Evolutionary conservation across 2,329 filamentous ascomycete species (phyloP), one percentile per base, ranked within the genome.

Genomic region (Byssoonygena ceratinophila): DNA sequence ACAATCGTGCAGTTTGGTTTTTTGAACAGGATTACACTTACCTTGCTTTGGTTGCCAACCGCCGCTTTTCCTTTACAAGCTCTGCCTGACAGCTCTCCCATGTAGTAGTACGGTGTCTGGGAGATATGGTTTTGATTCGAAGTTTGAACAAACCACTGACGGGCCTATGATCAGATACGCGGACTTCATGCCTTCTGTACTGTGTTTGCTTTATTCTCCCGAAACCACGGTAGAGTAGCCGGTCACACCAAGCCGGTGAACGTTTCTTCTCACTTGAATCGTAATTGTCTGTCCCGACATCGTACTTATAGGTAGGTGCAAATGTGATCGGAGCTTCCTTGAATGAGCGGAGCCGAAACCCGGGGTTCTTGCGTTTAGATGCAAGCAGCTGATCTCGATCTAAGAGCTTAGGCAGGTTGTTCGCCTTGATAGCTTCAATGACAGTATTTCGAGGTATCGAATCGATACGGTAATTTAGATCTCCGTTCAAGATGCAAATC

Each of bases 391-490:
- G 92, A 64, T 98, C 92, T 46, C 92, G 83, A 54, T 97, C 91
- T 0, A 98, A 81, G 1, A 98, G 78, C 64, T 95, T 94, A 25
- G 76, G 64, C 2, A 97, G 76, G 59, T 97, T 94, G 57, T 84
- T 83, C 39, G 84, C 77, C 57, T 86, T 84, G 47, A 97, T 81
- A 1, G 88, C 89, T 55, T 83, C 84, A 51, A 97, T 85, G 2
- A 98, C 91, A 0, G 87, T 89, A 62, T 97, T 88, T 46, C 92
- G 86, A 16, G 88, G 88, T 81, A 97, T 96, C 22, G 90, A 89
- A 67, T 98, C 92, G 63, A 98, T 97, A 56, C 92, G 89, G 68
- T 98, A 98, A 70, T 98, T 98, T 46, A 98, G 77, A 66, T 98
- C 92, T 25, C 92, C 92, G 62, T 97, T 97, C 39, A 97, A 72